Evolutionary conservation across 805 yeast genomes (phyloP), one percentile per base, ranked within the genome.

Genomic region (Candida boleticola): DNA sequence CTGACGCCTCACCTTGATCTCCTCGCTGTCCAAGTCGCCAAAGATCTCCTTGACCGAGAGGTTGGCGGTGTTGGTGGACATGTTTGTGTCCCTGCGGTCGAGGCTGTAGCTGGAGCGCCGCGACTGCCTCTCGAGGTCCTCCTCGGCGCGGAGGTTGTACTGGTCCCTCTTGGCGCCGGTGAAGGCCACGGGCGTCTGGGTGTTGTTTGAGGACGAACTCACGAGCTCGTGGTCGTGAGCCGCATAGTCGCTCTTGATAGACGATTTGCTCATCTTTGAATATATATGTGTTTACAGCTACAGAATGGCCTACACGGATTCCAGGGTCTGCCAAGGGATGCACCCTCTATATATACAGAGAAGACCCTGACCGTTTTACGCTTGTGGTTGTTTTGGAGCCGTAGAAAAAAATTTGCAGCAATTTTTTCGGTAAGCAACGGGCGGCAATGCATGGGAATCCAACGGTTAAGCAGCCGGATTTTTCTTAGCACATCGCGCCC

Each of bases 1-100:
- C n/a, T 54, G 45, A 42, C 74, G 50, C 37, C 58, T 58, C 21
- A 59, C 39, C 13, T 55, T 58, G 23, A 66, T 59, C 40, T 65
- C 66, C 11, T 52, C 57, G 29, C 51, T 47, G 25, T 54, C 55
- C 47, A 63, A 45, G 42, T 55, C 63, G 3, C 70, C 68, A 43
- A 56, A 63, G n/a, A 64, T 63, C 19, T 60, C 64, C 23, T 55
- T 52, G 4, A 57, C 60, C 2, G 64, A 48, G 38, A 37, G 44
- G 19, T 30, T 26, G 11, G 33, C 34, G 20, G 40, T 10, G 26
- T 31, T 17, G 6, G 16, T 17, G 5, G 35, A 16, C 7, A 14
- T 19, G 13, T 21, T 33, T 6, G 36, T 40, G 25, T 22, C 37
- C 17, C 7, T 32, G 14, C 38, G 37, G 18, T 29, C 21, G 18